These are phyloP conservation scores for Nyssa sinensis DNA, from an alignment of 148 eudicot species.

Conservation along the genomic window DNA sequence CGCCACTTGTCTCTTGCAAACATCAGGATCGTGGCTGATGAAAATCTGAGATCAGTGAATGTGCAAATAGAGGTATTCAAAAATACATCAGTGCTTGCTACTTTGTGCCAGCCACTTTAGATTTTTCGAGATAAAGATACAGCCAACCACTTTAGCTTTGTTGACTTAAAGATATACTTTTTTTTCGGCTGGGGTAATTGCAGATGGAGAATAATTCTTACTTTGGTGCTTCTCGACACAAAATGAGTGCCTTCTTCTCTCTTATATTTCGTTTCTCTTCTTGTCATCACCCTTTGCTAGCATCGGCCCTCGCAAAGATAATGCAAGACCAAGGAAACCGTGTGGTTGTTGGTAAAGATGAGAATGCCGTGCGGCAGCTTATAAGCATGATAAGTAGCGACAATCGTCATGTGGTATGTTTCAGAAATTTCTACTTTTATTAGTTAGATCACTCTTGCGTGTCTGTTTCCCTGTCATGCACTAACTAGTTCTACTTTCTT, in stretches of 20 bases:
- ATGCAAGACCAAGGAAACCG: conserved; percentile 87
- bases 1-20: conserved; percentile 98
- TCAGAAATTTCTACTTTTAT: conserved; percentile 8
- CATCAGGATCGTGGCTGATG: conserved; percentile 90
- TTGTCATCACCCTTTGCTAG: conserved; percentile 95
- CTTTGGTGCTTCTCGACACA: conserved; percentile 90
- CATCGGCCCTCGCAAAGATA: conserved; percentile 94
- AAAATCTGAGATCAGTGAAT: conserved; percentile 75
- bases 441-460: not conserved
- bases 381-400: conserved; percentile 99
- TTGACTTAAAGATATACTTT: conserved; percentile 14
- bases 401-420: conserved; percentile 86
- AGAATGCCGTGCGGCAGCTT: conserved; percentile 96
- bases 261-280: conserved; percentile 99
- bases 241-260: conserved; percentile 95
- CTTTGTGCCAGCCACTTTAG: not conserved
- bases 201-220: conserved; percentile 91
- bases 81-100: not conserved
- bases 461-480: not conserved
- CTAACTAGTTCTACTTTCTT: conserved; percentile 20
- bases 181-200: conserved; percentile 26
- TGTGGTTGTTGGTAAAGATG: conserved; percentile 89
- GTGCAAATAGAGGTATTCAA: conserved; percentile 85
- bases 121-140: conserved; percentile 7
- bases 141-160: not conserved